Conservation (phyloP, 495 filamentous ascomycete genomes). For the Penicillium egyptiacum region DNA sequence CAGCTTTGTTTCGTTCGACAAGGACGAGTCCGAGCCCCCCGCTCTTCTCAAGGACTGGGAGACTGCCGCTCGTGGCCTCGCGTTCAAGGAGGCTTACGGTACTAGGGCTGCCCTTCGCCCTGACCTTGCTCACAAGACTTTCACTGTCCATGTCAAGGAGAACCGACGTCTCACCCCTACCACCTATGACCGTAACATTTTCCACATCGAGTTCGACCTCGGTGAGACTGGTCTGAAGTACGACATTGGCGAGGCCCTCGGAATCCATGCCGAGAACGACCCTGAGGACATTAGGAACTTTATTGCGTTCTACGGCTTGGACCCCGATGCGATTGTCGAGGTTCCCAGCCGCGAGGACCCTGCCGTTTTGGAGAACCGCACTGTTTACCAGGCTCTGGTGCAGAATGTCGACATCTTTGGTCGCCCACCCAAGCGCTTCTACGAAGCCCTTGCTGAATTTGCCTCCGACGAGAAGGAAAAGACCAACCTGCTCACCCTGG, state of each 20-base stretch:
- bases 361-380: conserved; percentile 77
- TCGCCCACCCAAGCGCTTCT: conserved; percentile 94
- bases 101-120: conserved; percentile 74
- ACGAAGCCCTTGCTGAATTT: conserved; percentile 86
- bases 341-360: conserved; percentile 84
- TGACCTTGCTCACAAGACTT: conserved; percentile 81
- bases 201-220: conserved; percentile 99
- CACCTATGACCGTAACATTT: conserved; percentile 96
- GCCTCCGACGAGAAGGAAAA: conserved; percentile 80
- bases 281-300: conserved; percentile 74
- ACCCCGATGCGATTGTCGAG: conserved; percentile 80
- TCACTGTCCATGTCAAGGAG: conserved; percentile 86
- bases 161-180: conserved; percentile 86
- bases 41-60: conserved; percentile 71
- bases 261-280: conserved; percentile 94
- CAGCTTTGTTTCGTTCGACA: conserved; percentile 82
- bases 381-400: conserved; percentile 85
- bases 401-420: conserved; percentile 98
- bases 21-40: conserved; percentile 66
- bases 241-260: conserved; percentile 97
- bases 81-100: conserved; percentile 92
- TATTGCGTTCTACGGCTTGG: conserved; percentile 83
- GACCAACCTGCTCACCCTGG: conserved; percentile 73
- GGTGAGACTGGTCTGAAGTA: conserved; percentile 87
- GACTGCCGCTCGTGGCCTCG: conserved; percentile 79